Conservation (phyloP, 345 rosid species). For the Psidium guajava region DNA sequence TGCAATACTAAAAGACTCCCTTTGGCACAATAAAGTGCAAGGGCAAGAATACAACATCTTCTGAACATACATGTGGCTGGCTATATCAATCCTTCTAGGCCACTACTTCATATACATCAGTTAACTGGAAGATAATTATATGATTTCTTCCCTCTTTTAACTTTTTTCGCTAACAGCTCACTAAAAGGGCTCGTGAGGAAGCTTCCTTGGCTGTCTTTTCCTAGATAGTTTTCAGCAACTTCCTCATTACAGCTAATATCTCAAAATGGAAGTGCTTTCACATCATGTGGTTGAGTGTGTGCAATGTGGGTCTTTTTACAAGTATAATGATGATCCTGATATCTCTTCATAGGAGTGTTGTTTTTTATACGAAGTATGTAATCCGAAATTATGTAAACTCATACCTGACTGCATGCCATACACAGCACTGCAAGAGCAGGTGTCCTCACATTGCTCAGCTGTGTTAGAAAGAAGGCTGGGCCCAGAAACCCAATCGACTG, state of each 20-base stretch:
- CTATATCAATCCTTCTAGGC: not conserved
- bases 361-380: not conserved
- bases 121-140: not conserved
- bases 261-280: not conserved
- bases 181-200: not conserved
- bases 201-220: not conserved
- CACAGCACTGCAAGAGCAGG: conserved; percentile 95
- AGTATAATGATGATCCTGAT: not conserved
- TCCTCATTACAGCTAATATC: not conserved
- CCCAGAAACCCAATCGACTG: conserved; percentile 95
- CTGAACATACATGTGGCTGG: not conserved
- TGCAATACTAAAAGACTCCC: not conserved
- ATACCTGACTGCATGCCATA: conserved; percentile 99
- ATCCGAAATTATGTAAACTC: conserved; percentile 1
- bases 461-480: conserved; percentile 87
- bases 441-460: conserved; percentile 70
- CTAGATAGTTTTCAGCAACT: not conserved
- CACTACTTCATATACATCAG: not conserved
- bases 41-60: not conserved
- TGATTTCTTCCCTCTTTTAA: not conserved
- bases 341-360: not conserved
- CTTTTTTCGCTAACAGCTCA: not conserved
- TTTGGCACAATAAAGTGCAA: not conserved
- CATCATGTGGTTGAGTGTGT: not conserved
- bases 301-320: not conserved